These are phyloP conservation scores for Tetrapyrgos nigripes DNA, from an alignment of 1,284 basidiomycete species.

Conservation along the genomic window DNA sequence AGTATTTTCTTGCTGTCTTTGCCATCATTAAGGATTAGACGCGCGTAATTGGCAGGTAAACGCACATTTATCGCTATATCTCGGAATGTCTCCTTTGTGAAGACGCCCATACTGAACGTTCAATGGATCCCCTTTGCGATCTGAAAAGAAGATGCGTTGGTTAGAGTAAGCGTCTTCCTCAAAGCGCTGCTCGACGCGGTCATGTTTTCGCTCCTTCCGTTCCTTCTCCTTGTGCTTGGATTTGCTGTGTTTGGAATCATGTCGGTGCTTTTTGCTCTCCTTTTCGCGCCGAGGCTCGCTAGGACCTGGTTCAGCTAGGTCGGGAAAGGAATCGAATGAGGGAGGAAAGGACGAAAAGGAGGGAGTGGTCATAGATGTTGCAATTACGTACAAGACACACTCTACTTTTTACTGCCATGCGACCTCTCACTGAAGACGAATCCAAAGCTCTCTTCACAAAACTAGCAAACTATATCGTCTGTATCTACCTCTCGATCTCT, in stretches of 20 bases:
- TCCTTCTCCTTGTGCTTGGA: constrained; percentile 21
- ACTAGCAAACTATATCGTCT: constrained; percentile 89
- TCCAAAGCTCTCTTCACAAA: constrained; percentile 90
- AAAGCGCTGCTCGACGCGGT: constrained; percentile 39
- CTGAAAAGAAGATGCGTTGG: constrained; percentile 60
- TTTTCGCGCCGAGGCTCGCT: constrained; percentile 14
- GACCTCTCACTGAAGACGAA: constrained; percentile 86
- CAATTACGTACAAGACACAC: neutral
- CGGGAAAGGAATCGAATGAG: constrained; percentile 72
- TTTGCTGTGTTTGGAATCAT: constrained; percentile 13
- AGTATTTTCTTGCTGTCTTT: constrained; percentile 71
- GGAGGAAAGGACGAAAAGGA: constrained; percentile 66
- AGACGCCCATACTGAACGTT: constrained; percentile 77
- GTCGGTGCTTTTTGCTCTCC: constrained; percentile 17
- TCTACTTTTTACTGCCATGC: constrained; percentile 52
- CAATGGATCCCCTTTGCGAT: constrained; percentile 71
- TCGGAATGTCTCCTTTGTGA: constrained; percentile 70
- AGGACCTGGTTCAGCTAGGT: constrained; percentile 29
- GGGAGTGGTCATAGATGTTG: constrained; percentile 49
- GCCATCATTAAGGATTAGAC: constrained; percentile 56
- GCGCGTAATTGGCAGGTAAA: constrained; percentile 19
- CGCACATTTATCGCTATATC: constrained; percentile 64
- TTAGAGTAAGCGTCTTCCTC: constrained; percentile 32
- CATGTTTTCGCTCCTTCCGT: constrained; percentile 21
- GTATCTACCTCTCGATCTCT: constrained; percentile 30